Percentiles rank a stretch among this genome's conserved stretches.
Conservation (phyloP, 176 grass and related monocot genomes). For the Triticum monococcum region DNA sequence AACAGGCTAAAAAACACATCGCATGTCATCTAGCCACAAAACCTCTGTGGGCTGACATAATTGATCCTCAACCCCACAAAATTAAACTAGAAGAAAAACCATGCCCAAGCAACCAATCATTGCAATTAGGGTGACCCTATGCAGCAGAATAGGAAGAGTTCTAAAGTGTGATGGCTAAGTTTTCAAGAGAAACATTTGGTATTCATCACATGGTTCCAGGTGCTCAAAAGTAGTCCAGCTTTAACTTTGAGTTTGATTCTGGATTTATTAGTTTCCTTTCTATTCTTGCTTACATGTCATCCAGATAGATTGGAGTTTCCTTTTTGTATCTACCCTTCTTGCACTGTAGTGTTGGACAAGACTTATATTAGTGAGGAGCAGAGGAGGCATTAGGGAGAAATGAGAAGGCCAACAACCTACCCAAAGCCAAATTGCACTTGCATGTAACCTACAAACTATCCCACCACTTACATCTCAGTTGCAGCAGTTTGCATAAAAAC, state of each 20-base stretch:
- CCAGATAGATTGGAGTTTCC: not conserved
- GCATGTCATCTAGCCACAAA: not conserved
- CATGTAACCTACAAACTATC: not conserved
- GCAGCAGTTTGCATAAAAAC: conserved; percentile 16
- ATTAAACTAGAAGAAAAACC: not conserved
- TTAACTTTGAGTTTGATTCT: conserved; percentile 1
- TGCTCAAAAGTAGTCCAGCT: not conserved
- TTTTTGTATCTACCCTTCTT: not conserved
- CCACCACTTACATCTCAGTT: conserved; percentile 9
- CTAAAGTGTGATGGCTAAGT: not conserved
- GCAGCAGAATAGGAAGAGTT: not conserved
- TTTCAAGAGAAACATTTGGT: not conserved
- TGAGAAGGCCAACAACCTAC: conserved; percentile 5
- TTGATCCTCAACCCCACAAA: not conserved
- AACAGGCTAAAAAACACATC: conserved; percentile 1
- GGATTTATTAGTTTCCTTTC: conserved; percentile 13
- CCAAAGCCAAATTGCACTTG: not conserved
- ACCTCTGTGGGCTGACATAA: not conserved
- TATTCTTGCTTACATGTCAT: conserved; percentile 6
- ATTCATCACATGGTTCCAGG: not conserved
- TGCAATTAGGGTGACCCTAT: not conserved
- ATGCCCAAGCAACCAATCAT: not conserved
- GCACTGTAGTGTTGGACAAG: conserved; percentile 5
- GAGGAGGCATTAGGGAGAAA: not conserved
- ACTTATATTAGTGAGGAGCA: not conserved